Base-by-base conservation (phyloP, 768 basidiomycete genomes). In the Ramaria sp. region DNA sequence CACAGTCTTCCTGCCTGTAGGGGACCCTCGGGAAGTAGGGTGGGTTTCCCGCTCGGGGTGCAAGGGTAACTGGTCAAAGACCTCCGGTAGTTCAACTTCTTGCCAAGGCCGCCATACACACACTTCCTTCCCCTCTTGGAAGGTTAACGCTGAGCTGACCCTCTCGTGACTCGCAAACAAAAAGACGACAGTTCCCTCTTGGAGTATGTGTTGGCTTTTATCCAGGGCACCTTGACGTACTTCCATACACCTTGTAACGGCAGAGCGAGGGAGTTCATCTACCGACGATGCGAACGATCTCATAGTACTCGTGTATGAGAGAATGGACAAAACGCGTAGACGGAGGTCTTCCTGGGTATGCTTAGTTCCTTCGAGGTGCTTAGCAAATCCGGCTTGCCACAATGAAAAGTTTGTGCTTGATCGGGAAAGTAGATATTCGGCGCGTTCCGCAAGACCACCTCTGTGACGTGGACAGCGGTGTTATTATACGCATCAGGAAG, bases 381-480 rank as follows among this genome's bases (percentile, higher is more conserved):
- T 69, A 34, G 75, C 73, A 38, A 73, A 71, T 53, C 79, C 78
- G 53, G 74, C 75, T 53, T 73, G 72, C 82, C 82, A 84, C 3
- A 84, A 67, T 2, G 71, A 60, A 48, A 78, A 71, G 33, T 74
- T 71, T 4, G 78, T 81, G 30, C 72, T 71, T 4, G 70, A 64
- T 24, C 72, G 74, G 20, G 75, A 69, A 42, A 76, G 74, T 31
- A 73, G 63, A 11, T 72, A 69, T 3, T 73, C 72, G 1, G 78
- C 74, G 7, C 73, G 75, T 33, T 77, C 76, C 0, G 82, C 82
- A 3, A 83, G 62, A 1, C 83, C 82, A 38, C 77, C 77, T n/a
- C 83, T 84, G 54, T n/a, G 53, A 7, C n/a, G n/a, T n/a, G 46
- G 33, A 53, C 53, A 34, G 22, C 33, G 27, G 50, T 55, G 22